Evolutionary conservation across 306 rosid genomes (phyloP).

Genomic region (Carpinus fangiana): DNA sequence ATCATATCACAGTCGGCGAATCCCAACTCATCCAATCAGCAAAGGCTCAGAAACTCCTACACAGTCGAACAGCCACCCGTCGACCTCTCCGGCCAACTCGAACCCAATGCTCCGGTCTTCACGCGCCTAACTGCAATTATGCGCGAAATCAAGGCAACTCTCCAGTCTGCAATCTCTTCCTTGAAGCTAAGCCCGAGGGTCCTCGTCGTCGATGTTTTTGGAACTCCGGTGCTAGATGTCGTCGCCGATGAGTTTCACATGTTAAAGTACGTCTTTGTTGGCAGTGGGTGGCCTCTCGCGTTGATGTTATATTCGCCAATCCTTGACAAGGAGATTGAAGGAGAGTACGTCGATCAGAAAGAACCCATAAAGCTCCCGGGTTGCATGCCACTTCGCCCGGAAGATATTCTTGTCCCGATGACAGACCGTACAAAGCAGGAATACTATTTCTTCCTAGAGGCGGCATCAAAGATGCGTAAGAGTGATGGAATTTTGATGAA

Average conservation of each 20-base stretch:
- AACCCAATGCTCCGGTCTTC: not conserved
- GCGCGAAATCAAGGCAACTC: not conserved
- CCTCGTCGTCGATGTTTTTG: not conserved
- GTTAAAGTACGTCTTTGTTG: constrained; percentile 1
- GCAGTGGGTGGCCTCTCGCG: not conserved
- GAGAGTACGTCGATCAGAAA: not conserved
- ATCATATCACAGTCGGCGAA: too few species aligned
- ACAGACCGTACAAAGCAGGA: constrained; percentile 19
- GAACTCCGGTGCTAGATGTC: not conserved
- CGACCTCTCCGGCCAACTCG: not conserved
- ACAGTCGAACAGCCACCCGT: constrained; percentile 1
- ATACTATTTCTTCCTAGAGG: constrained; percentile 15
- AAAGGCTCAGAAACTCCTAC: too few species aligned
- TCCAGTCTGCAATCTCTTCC: not conserved
- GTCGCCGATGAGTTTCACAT: constrained; percentile 3
- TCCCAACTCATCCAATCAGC: too few species aligned
- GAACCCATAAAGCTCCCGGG: not conserved
- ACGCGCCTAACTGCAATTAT: not conserved
- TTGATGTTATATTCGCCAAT: not conserved
- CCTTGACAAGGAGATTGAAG: constrained; percentile 7
- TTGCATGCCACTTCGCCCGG: constrained; percentile 31
- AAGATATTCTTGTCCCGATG: constrained; percentile 39
- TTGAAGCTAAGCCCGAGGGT: not conserved
- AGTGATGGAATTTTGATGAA: constrained; percentile 60
- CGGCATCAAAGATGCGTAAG: not conserved